These are phyloP conservation scores for Boletellus ananas DNA, from an alignment of 768 basidiomycete species.

Conservation along the genomic window DNA sequence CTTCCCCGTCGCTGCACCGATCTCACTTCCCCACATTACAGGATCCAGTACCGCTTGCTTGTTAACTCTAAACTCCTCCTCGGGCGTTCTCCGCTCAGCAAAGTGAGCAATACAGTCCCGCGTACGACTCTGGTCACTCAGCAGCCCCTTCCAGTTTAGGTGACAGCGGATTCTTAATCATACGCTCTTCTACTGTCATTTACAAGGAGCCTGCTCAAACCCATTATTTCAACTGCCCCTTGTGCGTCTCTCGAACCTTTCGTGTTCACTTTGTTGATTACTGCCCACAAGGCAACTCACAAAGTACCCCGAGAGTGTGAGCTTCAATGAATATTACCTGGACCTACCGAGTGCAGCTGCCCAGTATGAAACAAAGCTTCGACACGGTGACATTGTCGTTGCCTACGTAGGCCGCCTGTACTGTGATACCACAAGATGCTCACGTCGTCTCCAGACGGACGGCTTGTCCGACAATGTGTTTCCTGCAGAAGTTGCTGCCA, in stretches of 20 bases:
- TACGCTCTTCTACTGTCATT: conserved; percentile 62
- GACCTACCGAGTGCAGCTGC: conserved; percentile 45
- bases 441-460: conserved; percentile 42
- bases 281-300: conserved; percentile 28
- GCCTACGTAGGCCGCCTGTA: conserved; percentile 37
- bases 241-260: conserved; percentile 18
- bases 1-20: conserved; percentile 14
- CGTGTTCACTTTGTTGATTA: background rate
- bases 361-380: conserved; percentile 42
- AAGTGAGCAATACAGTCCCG: conserved; percentile 47
- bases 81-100: conserved; percentile 70
- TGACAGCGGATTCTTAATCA: conserved; percentile 74
- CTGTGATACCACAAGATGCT: background rate
- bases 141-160: conserved; percentile 49
- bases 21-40: conserved; percentile 25
- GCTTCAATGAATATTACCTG: conserved; percentile 13
- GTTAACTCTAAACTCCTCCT: conserved; percentile 68
- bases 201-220: conserved; percentile 38
- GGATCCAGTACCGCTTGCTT: conserved; percentile 86
- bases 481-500: conserved; percentile 61
- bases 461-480: conserved; percentile 59
- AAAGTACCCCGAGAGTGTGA: conserved; percentile 30
- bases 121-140: conserved; percentile 2
- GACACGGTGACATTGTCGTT: conserved; percentile 52
- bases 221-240: conserved; percentile 33